Conservation (phyloP, 2,329 filamentous ascomycete genomes). For the Colletotrichum tabaci region DNA sequence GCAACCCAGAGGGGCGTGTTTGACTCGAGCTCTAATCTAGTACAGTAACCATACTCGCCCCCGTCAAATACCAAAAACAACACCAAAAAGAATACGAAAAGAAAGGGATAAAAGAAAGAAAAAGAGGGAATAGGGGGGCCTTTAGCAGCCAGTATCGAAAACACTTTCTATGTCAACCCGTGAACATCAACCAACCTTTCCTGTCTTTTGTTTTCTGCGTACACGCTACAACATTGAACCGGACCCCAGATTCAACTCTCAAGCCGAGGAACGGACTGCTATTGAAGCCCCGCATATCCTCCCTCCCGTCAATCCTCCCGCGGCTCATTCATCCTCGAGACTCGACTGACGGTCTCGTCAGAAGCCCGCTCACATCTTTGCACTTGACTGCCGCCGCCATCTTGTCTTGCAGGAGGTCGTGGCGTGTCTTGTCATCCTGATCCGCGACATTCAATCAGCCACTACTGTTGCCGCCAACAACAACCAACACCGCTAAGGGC, state of each 20-base stretch:
- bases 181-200: neutral
- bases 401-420: constrained; percentile 35
- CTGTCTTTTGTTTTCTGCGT: neutral
- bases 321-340: constrained; percentile 17
- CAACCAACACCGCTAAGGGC: constrained; percentile 2
- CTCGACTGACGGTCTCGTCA: neutral
- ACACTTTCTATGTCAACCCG: neutral
- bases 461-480: neutral
- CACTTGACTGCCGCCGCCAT: constrained; percentile 26
- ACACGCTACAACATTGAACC: neutral
- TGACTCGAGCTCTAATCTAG: neutral
- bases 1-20: neutral
- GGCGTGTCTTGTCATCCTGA: constrained; percentile 35
- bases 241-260: constrained; percentile 1
- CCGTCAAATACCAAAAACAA: neutral
- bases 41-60: neutral
- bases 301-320: constrained; percentile 8
- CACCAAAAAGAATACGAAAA: neutral
- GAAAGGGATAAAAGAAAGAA: neutral
- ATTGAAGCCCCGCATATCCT: constrained; percentile 34
- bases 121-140: neutral
- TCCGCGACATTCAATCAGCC: constrained; percentile 32
- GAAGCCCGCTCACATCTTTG: constrained; percentile 5
- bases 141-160: neutral
- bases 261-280: constrained; percentile 22